Conservation (phyloP, 2,329 filamentous ascomycete species). For the Aureobasidium zeae region DNA sequence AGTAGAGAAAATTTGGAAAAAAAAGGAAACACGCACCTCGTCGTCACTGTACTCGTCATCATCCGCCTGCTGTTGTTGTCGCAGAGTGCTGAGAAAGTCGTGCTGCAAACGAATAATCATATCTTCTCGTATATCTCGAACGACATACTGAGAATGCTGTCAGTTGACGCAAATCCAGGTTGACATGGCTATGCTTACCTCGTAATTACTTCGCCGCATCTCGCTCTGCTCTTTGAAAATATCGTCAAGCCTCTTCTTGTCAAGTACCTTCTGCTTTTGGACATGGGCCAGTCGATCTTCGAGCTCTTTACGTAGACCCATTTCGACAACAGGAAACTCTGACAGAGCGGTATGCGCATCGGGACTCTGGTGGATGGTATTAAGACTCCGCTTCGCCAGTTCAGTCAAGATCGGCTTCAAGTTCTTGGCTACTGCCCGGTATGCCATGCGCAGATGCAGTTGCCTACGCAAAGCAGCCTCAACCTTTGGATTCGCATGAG, state of each 20-base stretch:
- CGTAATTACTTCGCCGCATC: conserved; percentile 29
- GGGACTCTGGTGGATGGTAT: conserved; percentile 47
- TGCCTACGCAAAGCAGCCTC: conserved; percentile 47
- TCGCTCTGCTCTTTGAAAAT: conserved; percentile 28
- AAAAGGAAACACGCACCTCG: conserved; percentile 25
- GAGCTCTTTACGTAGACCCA: conserved; percentile 43
- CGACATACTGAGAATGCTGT: conserved; percentile 14
- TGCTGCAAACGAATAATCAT: conserved; percentile 24
- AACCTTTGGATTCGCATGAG: conserved; percentile 37
- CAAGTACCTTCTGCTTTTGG: conserved; percentile 30
- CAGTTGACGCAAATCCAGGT: conserved; percentile 24
- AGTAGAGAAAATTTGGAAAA: background rate
- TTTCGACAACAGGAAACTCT: conserved; percentile 45
- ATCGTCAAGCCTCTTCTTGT: conserved; percentile 31
- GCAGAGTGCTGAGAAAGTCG: conserved; percentile 30
- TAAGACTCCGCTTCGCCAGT: conserved; percentile 51
- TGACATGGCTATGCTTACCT: conserved; percentile 28
- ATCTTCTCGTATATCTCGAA: conserved; percentile 22
- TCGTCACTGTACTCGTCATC: conserved; percentile 33
- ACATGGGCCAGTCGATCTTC: conserved; percentile 32
- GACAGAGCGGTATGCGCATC: conserved; percentile 44
- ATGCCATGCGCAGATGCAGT: conserved; percentile 56
- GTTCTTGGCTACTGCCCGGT: conserved; percentile 52
- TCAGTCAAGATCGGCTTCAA: conserved; percentile 58
- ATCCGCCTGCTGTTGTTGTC: conserved; percentile 28